Percentiles rank a stretch among this genome's conserved stretches.
Conservation (phyloP, 441 rosid species). For the Adansonia rubrostipa region DNA sequence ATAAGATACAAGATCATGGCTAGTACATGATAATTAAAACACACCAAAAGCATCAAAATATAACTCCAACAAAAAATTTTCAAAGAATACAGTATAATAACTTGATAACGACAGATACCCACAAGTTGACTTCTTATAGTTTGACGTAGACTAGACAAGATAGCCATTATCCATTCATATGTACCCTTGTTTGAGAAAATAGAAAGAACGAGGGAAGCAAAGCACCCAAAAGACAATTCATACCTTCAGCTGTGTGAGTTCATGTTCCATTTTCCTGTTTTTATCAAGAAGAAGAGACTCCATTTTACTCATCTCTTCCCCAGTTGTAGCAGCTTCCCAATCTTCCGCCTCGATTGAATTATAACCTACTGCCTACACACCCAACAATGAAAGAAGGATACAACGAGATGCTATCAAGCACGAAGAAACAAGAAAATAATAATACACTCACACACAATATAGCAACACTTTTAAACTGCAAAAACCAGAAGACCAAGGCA, state of each 20-base stretch:
- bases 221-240: constrained; percentile 6
- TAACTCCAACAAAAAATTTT: constrained; percentile 17
- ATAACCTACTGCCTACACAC: constrained; percentile 90
- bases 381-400: constrained; percentile 28
- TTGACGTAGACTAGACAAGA: not conserved
- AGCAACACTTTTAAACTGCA: not conserved
- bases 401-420: not conserved
- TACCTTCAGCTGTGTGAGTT: constrained; percentile 94
- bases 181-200: constrained; percentile 16
- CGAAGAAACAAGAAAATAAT: constrained; percentile 21
- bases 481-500: not conserved
- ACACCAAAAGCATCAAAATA: constrained; percentile 19
- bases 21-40: constrained; percentile 10
- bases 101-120: not conserved
- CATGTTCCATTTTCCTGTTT: constrained; percentile 97
- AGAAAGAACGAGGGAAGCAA: constrained; percentile 2
- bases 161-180: constrained; percentile 2
- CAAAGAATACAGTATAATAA: constrained; percentile 4
- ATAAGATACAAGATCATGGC: constrained; percentile 24
- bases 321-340: constrained; percentile 95
- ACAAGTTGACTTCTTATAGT: not conserved
- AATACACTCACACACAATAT: not conserved
- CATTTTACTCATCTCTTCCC: constrained; percentile 99
- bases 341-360: constrained; percentile 99
- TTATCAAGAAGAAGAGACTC: constrained; percentile 99